Percentiles rank a stretch among this genome's conserved stretches.
Conservation (phyloP, 495 filamentous ascomycete species). For the Daldinia grandis region DNA sequence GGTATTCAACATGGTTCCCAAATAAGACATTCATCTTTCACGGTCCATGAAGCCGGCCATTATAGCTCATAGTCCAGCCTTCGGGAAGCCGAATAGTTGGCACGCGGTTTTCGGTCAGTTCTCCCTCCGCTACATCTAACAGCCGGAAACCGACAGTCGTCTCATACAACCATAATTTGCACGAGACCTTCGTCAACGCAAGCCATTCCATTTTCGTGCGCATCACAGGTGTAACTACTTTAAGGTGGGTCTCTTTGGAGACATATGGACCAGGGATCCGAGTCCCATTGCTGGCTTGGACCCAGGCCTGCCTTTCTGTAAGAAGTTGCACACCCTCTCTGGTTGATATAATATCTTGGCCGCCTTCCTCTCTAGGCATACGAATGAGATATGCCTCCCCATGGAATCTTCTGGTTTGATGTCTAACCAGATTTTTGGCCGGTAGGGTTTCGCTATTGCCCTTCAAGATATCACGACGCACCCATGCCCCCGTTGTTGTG, state of each 20-base stretch:
- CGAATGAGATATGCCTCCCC: background rate
- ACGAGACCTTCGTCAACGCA: too few relatives aligned
- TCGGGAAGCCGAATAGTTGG: too few relatives aligned
- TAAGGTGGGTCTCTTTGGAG: background rate
- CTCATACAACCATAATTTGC: too few relatives aligned
- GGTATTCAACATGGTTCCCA: too few relatives aligned
- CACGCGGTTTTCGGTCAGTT: too few relatives aligned
- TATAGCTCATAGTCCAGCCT: too few relatives aligned
- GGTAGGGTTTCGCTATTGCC: background rate
- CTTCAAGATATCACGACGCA: conserved; percentile 9
- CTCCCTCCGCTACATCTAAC: too few relatives aligned
- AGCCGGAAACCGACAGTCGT: too few relatives aligned
- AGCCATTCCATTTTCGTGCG: background rate
- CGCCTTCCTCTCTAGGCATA: background rate
- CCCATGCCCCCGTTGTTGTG: background rate
- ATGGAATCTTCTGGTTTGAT: too few relatives aligned
- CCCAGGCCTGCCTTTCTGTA: conserved; percentile 1
- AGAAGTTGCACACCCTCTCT: conserved; percentile 1
- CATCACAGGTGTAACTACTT: background rate
- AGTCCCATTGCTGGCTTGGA: conserved; percentile 3
- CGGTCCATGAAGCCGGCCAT: too few relatives aligned
- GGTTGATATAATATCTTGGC: conserved; percentile 1
- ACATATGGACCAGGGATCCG: background rate
- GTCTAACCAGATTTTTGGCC: too few relatives aligned
- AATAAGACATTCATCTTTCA: too few relatives aligned